Evolutionary conservation across 345 rosid genomes (phyloP), one percentile per base, ranked within the genome.

Genomic region (Sapria himalayana): DNA sequence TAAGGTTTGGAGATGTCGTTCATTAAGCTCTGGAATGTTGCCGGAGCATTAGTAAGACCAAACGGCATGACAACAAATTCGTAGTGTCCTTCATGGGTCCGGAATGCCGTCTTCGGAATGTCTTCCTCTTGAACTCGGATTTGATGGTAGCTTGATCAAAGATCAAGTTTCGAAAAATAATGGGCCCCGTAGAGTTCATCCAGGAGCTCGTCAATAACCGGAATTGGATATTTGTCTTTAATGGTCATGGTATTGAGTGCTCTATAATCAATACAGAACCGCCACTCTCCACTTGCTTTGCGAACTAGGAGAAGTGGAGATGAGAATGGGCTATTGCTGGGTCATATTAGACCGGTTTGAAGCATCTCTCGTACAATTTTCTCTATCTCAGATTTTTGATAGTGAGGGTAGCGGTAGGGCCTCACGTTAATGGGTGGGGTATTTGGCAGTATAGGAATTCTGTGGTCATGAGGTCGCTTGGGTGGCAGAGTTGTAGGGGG

Each of bases 401-500:
- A 21, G 23, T 42, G 32, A 20, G 33, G 32, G 46, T 42, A 42
- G 22, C 46, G 19, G 32, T 42, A 42, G 15, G 46, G 46, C 32
- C 13, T 21, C 12, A 42, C 46, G 16, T 22, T 9, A 19, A 42
- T 25, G 19, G 46, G 32, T 13, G n/a, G n/a, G n/a, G n/a, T n/a
- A n/a, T n/a, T n/a, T n/a, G n/a, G n/a, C n/a, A n/a, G n/a, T n/a
- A n/a, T n/a, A n/a, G n/a, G n/a, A n/a, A n/a, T n/a, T n/a, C n/a
- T n/a, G n/a, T n/a, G n/a, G n/a, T n/a, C n/a, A n/a, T n/a, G n/a
- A n/a, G n/a, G n/a, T n/a, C n/a, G n/a, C n/a, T n/a, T n/a, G n/a
- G n/a, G n/a, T n/a, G n/a, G n/a, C n/a, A n/a, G n/a, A n/a, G n/a
- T n/a, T n/a, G n/a, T n/a, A n/a, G n/a, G n/a, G n/a, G n/a, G n/a